These are phyloP conservation scores for Krasilnikovozyma curviuscula DNA, from an alignment of 768 basidiomycete species.

Conservation along the genomic window DNA sequence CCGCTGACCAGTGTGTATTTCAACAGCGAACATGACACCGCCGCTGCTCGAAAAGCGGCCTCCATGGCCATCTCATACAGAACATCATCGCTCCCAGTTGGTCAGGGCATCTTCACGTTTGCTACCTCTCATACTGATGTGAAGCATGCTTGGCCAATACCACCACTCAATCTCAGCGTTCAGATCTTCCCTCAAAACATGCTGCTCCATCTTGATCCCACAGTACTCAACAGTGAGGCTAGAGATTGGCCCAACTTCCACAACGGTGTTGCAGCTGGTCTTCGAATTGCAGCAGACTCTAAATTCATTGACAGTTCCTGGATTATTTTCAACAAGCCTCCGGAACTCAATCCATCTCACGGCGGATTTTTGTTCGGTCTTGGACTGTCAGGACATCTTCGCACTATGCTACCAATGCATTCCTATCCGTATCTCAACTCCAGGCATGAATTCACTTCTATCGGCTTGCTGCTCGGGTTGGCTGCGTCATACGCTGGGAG, in stretches of 20 bases:
- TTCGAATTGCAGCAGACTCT: constrained; percentile 60
- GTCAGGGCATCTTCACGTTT: constrained; percentile 80
- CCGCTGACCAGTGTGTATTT: not conserved
- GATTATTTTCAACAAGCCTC: constrained; percentile 83
- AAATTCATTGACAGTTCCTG: constrained; percentile 72
- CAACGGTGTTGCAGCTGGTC: constrained; percentile 80
- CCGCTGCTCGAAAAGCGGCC: constrained; percentile 64
- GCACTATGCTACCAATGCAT: constrained; percentile 80
- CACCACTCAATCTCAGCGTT: constrained; percentile 32
- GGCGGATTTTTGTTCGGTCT: constrained; percentile 91
- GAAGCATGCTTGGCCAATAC: constrained; percentile 20
- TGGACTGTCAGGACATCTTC: constrained; percentile 76
- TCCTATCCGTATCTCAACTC: constrained; percentile 88
- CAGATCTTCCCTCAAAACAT: constrained; percentile 55
- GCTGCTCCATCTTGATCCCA: constrained; percentile 43
- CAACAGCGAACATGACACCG: constrained; percentile 64
- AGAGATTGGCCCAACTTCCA: constrained; percentile 91
- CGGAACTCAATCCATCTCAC: constrained; percentile 74
- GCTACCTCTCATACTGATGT: constrained; percentile 57
- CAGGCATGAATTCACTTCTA: constrained; percentile 87
- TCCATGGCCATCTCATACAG: constrained; percentile 64
- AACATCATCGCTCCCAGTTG: constrained; percentile 74
- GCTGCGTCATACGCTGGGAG: constrained; percentile 76
- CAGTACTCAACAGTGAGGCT: constrained; percentile 53
- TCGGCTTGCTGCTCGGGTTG: constrained; percentile 81